Evolutionary conservation across 1,284 basidiomycete genomes (phyloP).

Genomic region (Rhodotorula mucilaginosa): DNA sequence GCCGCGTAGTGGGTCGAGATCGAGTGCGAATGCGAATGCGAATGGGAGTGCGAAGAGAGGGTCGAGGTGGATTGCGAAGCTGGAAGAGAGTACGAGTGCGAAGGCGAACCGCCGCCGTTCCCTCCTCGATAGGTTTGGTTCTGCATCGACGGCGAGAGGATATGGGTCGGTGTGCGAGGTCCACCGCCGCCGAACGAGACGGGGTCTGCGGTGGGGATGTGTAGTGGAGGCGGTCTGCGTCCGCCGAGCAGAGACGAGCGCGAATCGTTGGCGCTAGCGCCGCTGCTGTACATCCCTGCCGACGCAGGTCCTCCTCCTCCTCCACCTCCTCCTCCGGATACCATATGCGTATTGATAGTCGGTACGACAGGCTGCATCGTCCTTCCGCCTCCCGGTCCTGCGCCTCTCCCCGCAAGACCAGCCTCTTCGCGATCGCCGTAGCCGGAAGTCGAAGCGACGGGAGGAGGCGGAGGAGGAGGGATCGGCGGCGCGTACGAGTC

Average conservation of each 20-base stretch:
- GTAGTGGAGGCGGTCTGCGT: background rate
- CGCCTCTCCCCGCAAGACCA: background rate
- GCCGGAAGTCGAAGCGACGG: background rate
- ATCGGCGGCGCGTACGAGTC: background rate
- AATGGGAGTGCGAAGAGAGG: slow-evolving; percentile 20
- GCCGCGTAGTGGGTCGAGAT: background rate
- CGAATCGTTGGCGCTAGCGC: background rate
- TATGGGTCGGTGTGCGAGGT: background rate
- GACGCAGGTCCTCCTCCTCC: background rate
- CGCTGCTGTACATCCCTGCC: background rate
- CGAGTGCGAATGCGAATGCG: slow-evolving; percentile 10
- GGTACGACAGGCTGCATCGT: background rate
- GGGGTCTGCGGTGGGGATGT: background rate
- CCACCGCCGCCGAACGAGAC: background rate
- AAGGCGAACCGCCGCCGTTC: slow-evolving; percentile 6
- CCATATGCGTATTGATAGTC: slow-evolving; percentile 1
- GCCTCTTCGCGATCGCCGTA: background rate
- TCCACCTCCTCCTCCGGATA: background rate
- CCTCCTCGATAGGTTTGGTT: background rate
- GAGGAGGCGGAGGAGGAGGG: background rate
- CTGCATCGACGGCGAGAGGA: background rate
- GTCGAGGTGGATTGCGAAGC: slow-evolving; percentile 12
- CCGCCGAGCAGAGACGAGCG: background rate
- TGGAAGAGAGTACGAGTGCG: background rate
- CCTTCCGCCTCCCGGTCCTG: background rate